Base-by-base conservation (phyloP, 2,329 filamentous ascomycete genomes). In the Aspergillus phoenicis region DNA sequence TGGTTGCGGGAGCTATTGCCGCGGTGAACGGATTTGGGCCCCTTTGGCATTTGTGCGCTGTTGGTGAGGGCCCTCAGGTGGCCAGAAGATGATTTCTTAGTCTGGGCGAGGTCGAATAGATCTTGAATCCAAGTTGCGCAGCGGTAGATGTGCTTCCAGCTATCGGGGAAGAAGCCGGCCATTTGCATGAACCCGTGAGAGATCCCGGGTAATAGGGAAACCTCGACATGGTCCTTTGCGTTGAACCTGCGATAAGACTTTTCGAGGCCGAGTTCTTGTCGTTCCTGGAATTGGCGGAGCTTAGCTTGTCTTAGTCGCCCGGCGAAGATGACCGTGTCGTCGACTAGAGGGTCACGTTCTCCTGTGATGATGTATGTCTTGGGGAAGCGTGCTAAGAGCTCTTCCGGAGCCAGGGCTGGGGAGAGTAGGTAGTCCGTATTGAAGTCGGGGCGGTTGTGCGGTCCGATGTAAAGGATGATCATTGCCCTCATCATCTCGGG, bases 401-500 rank as follows among this genome's bases (percentile, higher is more conserved):
- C 82, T 66, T 97, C 94, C 0, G 95, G 95, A 0, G 95, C 93
- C 0, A 97, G 85, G 1, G 97, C 88, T 0, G 95, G 95, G 0
- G 91, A 96, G 2, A 99, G 85, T 0, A 97, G 85, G 73, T 93
- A 97, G 75, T 99, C 94, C 6, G 91, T 91, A 28, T 87, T 87
- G 75, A 99, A 98, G 73, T 98, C 93, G 0, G 95, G 95, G 0
- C 93, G 89, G 75, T 95, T 91, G 73, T 97, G 91, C 0, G 93
- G 93, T 0, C 95, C 95, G 58, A 99, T 91, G 75, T 99, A 99
- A 4, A 99, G 83, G 66, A 99, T 96, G 66, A 99, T 97, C 93
- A 99, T 98, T 64, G 93, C 92, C 33, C 95, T 90, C 90, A 98
- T 97, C 92, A 98, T 97, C 77, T 99, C 95, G 0, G 95, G 94